Percentiles rank a stretch among this genome's conserved stretches.
phyloP scores from a whole-genome alignment of 192 early-diverging fungal genomes.

The Diversispora eburnea region DNA sequence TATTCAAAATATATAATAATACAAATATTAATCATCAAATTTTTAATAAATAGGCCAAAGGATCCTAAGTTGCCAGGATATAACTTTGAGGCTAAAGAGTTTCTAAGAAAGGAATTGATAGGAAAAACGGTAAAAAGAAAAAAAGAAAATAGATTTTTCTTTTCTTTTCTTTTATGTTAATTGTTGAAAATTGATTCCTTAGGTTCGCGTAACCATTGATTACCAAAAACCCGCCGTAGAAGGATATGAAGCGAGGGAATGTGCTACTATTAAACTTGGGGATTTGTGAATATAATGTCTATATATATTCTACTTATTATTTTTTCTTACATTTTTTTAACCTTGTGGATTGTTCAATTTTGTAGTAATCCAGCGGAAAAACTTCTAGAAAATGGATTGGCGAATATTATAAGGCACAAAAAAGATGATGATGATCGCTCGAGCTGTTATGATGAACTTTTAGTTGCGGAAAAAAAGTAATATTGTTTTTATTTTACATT shows the following conservation, averaged over 20 bases:
- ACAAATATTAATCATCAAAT: not conserved
- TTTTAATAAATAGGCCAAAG: slow-evolving; percentile 42
- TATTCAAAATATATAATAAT: not conserved
- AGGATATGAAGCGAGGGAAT: slow-evolving; percentile 79
- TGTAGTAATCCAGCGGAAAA: slow-evolving; percentile 53
- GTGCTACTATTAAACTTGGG: slow-evolving; percentile 74
- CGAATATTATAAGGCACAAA: slow-evolving; percentile 74
- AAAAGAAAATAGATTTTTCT: slow-evolving; percentile 30
- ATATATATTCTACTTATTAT: not conserved
- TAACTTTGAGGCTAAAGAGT: slow-evolving; percentile 84
- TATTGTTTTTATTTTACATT: not conserved
- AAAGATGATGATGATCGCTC: slow-evolving; percentile 86
- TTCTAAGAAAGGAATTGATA: slow-evolving; percentile 81
- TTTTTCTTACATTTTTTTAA: not conserved
- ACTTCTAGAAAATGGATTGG: slow-evolving; percentile 67
- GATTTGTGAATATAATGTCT: slow-evolving; percentile 35
- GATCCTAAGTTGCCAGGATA: slow-evolving; percentile 76
- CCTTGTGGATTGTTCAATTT: not conserved
- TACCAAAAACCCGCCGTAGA: slow-evolving; percentile 89
- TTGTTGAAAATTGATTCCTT: not conserved
- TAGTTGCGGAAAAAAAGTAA: slow-evolving; percentile 72
- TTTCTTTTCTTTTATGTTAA: not conserved
- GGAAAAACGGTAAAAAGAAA: slow-evolving; percentile 75
- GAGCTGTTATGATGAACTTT: slow-evolving; percentile 78
- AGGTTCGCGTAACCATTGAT: slow-evolving; percentile 63